These are phyloP conservation scores for Claviceps citrina DNA, from an alignment of 2,329 filamentous ascomycete species.

Conservation along the genomic window DNA sequence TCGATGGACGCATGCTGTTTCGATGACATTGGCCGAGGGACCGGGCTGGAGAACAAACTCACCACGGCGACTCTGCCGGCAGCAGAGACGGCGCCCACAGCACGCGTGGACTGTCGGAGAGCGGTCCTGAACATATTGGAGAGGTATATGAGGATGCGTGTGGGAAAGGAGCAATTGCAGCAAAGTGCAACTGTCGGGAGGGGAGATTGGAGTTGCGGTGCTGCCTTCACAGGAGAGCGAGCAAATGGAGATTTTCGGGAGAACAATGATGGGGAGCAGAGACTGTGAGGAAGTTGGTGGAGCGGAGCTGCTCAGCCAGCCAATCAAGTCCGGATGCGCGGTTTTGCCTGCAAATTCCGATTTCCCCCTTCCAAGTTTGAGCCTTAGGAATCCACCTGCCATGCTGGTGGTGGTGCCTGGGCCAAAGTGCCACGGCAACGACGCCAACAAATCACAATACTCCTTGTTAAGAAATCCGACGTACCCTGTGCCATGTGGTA, in stretches of 20 bases:
- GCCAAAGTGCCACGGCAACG: not conserved
- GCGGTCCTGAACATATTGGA: slow-evolving; percentile 89
- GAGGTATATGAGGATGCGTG: slow-evolving; percentile 37
- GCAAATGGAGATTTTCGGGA: slow-evolving; percentile 31
- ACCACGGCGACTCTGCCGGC: slow-evolving; percentile 84
- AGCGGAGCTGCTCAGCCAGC: slow-evolving; percentile 17
- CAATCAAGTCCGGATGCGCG: slow-evolving; percentile 22
- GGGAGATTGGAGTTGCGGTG: slow-evolving; percentile 40
- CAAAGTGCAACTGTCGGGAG: slow-evolving; percentile 45
- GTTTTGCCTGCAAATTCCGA: slow-evolving; percentile 26
- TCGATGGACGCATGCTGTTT: slow-evolving; percentile 19
- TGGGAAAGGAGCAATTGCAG: slow-evolving; percentile 47
- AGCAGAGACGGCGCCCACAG: slow-evolving; percentile 85
- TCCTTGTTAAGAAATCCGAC: no score
- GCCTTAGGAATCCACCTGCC: slow-evolving; percentile 7
- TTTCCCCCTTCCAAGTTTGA: slow-evolving; percentile 15
- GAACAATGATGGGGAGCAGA: slow-evolving; percentile 26
- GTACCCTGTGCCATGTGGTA: no score
- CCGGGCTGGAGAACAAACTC: slow-evolving; percentile 44
- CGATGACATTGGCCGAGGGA: slow-evolving; percentile 31
- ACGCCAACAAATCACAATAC: not conserved
- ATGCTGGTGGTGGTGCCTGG: not conserved
- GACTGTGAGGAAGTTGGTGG: slow-evolving; percentile 28
- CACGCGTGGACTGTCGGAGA: slow-evolving; percentile 90
- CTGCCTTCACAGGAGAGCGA: slow-evolving; percentile 31